Evolutionary conservation across 1,139 yeast genomes (phyloP).

Genomic region (Geotrichum europaeum): DNA sequence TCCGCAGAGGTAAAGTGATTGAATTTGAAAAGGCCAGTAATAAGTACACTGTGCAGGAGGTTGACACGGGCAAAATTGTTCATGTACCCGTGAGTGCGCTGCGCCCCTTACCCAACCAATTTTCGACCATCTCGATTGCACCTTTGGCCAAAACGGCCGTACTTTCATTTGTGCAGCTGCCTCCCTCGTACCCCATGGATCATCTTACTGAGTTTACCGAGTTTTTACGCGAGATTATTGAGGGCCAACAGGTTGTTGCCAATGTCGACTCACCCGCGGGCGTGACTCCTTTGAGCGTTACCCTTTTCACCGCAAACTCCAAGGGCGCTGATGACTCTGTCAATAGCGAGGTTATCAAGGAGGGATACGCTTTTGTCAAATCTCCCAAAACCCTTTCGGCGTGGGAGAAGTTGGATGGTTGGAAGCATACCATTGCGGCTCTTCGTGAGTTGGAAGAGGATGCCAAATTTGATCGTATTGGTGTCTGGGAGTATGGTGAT

Average conservation of each 20-base stretch:
- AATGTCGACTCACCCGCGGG: conserved; percentile 40
- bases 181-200: conserved; percentile 54
- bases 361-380: conserved; percentile 63
- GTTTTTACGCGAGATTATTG: conserved; percentile 49
- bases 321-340: conserved; percentile 55
- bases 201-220: conserved; percentile 53
- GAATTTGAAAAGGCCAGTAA: conserved; percentile 45
- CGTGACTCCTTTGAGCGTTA: conserved; percentile 40
- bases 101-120: conserved; percentile 52
- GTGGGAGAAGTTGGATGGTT: conserved; percentile 32
- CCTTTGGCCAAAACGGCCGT: conserved; percentile 55
- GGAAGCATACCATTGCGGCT: conserved; percentile 27
- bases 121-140: conserved; percentile 40
- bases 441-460: conserved; percentile 40
- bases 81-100: conserved; percentile 44
- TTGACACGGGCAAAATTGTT: conserved; percentile 62
- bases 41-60: conserved; percentile 49
- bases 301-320: conserved; percentile 57
- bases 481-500: conserved; percentile 83
- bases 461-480: conserved; percentile 52
- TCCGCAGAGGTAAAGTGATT: conserved; percentile 54
- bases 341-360: conserved; percentile 54
- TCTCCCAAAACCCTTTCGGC: conserved; percentile 31
- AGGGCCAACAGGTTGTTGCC: conserved; percentile 55
- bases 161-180: conserved; percentile 53